Percentiles rank a stretch among this genome's conserved stretches.
Conservation (phyloP, 2,329 filamentous ascomycete species). For the Colletotrichum nymphaeae region DNA sequence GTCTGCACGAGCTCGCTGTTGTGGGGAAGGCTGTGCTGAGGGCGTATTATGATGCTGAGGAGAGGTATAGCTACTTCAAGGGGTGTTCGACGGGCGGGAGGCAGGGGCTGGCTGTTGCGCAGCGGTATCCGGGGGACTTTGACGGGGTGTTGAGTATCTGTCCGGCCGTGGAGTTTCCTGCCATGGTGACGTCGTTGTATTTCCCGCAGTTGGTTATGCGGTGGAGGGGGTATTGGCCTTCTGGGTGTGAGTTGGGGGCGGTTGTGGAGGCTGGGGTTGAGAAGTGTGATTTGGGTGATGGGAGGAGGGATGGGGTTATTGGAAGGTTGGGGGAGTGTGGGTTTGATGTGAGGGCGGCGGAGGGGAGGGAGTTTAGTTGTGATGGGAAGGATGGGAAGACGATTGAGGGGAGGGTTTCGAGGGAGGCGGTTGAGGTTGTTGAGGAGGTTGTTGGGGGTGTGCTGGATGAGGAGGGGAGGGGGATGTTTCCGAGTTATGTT, state of each 20-base stretch:
- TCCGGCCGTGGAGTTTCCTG: constrained; percentile 48
- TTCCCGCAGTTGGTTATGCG: constrained; percentile 11
- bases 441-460: constrained; percentile 1
- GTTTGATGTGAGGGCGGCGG: constrained; percentile 31
- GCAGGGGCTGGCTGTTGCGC: constrained; percentile 65
- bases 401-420: neutral
- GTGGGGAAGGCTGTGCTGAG: constrained; percentile 59
- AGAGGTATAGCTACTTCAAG: constrained; percentile 61
- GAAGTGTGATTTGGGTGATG: constrained; percentile 59
- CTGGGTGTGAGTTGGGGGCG: constrained; percentile 45
- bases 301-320: constrained; percentile 58
- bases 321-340: constrained; percentile 7
- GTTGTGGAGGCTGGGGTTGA: constrained; percentile 46
- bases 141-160: constrained; percentile 65
- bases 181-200: neutral
- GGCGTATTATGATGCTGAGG: constrained; percentile 54
- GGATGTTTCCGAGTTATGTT: neutral
- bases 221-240: neutral
- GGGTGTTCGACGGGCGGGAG: constrained; percentile 71
- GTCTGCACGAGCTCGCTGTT: constrained; percentile 49
- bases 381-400: constrained; percentile 39
- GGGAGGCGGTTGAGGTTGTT: constrained; percentile 26
- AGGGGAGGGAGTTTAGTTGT: constrained; percentile 32
- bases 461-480: constrained; percentile 2
- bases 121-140: constrained; percentile 67